Evolutionary conservation across 495 filamentous ascomycete species (phyloP).

Genomic region (Hypoxylon subgilvum): DNA sequence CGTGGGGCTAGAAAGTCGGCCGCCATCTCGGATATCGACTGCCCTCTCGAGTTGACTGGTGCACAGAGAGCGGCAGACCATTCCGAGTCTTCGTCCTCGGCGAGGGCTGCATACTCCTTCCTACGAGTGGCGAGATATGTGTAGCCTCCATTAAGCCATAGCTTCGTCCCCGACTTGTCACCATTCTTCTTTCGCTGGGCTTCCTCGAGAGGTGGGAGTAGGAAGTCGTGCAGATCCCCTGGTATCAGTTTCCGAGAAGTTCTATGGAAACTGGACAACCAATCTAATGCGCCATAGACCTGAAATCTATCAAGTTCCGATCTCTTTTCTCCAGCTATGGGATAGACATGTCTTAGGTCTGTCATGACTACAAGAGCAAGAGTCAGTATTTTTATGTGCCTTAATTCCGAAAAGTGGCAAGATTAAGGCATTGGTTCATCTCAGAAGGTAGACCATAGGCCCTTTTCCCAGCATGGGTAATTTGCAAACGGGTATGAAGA

Average conservation of each 20-base stretch:
- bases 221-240: slow-evolving; percentile 13
- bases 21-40: slow-evolving; percentile 38
- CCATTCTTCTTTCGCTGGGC: slow-evolving; percentile 17
- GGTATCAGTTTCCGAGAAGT: slow-evolving; percentile 39
- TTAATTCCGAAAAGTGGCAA: neutral
- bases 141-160: slow-evolving; percentile 56
- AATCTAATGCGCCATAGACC: slow-evolving; percentile 43
- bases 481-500: slow-evolving; percentile 2
- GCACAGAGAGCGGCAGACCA: slow-evolving; percentile 43
- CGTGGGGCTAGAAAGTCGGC: slow-evolving; percentile 40
- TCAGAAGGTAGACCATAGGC: neutral
- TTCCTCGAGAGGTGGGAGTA: slow-evolving; percentile 48
- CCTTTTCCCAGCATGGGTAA: too few relatives aligned
- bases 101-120: slow-evolving; percentile 44
- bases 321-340: slow-evolving; percentile 37
- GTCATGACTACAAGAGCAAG: slow-evolving; percentile 21
- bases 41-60: slow-evolving; percentile 7
- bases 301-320: slow-evolving; percentile 33
- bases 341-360: slow-evolving; percentile 34
- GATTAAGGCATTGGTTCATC: neutral
- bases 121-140: slow-evolving; percentile 54
- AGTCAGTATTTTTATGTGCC: slow-evolving; percentile 1
- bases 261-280: slow-evolving; percentile 52
- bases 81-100: slow-evolving; percentile 33
- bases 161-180: slow-evolving; percentile 18